Percentiles rank a stretch among this genome's conserved stretches.
Conservation (phyloP, 768 basidiomycete genomes). For the Coprinellus aureogranulatus region DNA sequence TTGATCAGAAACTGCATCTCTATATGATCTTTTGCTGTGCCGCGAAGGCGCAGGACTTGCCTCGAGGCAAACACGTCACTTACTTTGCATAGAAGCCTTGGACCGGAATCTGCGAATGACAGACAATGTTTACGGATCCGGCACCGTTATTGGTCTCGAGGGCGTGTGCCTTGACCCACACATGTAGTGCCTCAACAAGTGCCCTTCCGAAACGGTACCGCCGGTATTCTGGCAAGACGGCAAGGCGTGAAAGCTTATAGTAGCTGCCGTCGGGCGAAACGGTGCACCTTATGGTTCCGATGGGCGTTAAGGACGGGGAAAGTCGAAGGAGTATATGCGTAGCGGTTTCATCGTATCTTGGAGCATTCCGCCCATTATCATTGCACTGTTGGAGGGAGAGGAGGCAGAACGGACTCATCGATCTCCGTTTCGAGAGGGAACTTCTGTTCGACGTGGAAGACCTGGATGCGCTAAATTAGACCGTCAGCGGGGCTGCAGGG, state of each 20-base stretch:
- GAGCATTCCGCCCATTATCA: constrained; percentile 5
- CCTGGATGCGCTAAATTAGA: constrained; percentile 41
- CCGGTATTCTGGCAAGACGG: constrained; percentile 65
- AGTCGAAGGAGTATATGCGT: constrained; percentile 74
- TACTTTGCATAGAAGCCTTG: constrained; percentile 78
- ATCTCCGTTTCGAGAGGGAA: constrained; percentile 75
- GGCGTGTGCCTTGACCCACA: constrained; percentile 53
- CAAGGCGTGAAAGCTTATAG: constrained; percentile 75
- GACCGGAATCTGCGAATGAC: constrained; percentile 71
- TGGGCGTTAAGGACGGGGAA: constrained; percentile 53
- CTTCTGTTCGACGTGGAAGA: constrained; percentile 65
- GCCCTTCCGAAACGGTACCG: constrained; percentile 60
- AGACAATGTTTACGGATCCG: constrained; percentile 39
- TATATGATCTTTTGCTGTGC: constrained; percentile 7
- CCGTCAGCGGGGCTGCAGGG: neutral
- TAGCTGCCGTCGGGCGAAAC: constrained; percentile 37
- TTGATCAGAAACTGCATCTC: constrained; percentile 15
- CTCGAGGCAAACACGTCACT: constrained; percentile 25
- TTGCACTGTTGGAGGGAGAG: neutral
- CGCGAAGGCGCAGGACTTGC: constrained; percentile 3
- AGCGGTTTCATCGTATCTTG: constrained; percentile 60
- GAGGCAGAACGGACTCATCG: constrained; percentile 54
- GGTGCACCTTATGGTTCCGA: constrained; percentile 67
- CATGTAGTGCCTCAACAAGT: constrained; percentile 63
- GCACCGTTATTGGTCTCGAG: constrained; percentile 8